phyloP scores from a whole-genome alignment of 176 grass and related monocot genomes.

The Bonia amplexicaulis region DNA sequence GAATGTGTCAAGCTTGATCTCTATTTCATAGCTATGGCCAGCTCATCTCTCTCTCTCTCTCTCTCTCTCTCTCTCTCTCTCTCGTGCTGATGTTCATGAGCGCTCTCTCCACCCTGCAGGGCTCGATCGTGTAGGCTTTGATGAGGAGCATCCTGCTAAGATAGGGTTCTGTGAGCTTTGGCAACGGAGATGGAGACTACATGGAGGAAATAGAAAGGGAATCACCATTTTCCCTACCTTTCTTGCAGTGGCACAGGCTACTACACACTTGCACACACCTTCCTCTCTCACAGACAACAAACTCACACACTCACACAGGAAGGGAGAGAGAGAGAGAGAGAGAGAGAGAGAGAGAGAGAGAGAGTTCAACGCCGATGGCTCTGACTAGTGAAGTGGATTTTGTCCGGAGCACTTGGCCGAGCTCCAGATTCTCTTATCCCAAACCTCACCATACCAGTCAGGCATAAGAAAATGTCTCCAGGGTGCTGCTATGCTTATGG shows the following conservation, averaged over 20 bases:
- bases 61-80: background rate
- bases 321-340: no score
- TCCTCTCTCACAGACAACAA: background rate
- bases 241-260: conserved; percentile 11
- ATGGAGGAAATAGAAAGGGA: conserved; percentile 14
- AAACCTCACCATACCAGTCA: conserved; percentile 22
- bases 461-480: conserved; percentile 7
- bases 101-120: background rate
- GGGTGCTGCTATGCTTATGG: background rate
- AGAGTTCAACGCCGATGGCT: conserved; percentile 26
- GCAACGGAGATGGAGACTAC: conserved; percentile 28
- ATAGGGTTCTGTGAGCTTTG: background rate
- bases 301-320: background rate
- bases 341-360: background rate
- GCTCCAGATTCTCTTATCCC: conserved; percentile 52
- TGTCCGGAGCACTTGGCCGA: conserved; percentile 75
- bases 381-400: conserved; percentile 60
- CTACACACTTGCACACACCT: background rate
- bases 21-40: background rate
- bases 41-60: background rate
- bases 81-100: background rate
- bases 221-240: conserved; percentile 12
- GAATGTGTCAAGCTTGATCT: background rate
- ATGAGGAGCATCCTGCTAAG: background rate
- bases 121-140: conserved; percentile 12